Conservation (phyloP, 805 yeast species). For the Ogataea kodamae region DNA sequence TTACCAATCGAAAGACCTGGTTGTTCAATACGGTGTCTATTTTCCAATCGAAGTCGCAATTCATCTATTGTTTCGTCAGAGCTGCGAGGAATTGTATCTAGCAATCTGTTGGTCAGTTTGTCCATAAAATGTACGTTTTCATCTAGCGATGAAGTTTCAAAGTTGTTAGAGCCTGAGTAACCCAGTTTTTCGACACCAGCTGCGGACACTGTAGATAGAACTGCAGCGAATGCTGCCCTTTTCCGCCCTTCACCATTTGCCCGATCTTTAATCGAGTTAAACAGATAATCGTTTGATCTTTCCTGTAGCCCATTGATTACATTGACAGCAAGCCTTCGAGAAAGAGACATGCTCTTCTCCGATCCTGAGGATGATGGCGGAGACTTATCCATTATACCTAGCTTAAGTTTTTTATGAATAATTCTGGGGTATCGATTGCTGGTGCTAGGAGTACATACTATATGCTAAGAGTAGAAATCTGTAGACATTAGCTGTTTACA, state of each 20-base stretch:
- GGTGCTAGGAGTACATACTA: conserved; percentile 7
- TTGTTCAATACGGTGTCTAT: conserved; percentile 40
- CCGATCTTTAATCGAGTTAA: conserved; percentile 6
- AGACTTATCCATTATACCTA: conserved; percentile 5
- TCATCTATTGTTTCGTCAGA: conserved; percentile 21
- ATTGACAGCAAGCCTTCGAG: conserved; percentile 20
- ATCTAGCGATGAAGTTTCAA: conserved; percentile 16
- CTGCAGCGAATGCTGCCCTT: conserved; percentile 37
- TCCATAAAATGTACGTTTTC: conserved; percentile 54
- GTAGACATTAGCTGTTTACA: conserved; percentile 29
- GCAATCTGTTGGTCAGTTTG: conserved; percentile 48
- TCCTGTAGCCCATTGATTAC: conserved; percentile 25
- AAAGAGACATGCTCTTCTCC: conserved; percentile 13
- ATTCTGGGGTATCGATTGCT: conserved; percentile 8
- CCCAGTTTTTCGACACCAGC: conserved; percentile 41
- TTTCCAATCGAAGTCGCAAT: conserved; percentile 40
- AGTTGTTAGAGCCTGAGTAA: conserved; percentile 10
- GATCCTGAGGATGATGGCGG: conserved; percentile 12
- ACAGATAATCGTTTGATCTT: conserved; percentile 22
- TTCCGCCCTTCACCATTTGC: conserved; percentile 21
- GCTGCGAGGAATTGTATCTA: conserved; percentile 31
- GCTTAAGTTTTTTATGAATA: conserved; percentile 1
- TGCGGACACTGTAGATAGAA: conserved; percentile 43
- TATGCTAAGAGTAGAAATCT: conserved; percentile 24
- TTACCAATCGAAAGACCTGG: conserved; percentile 57